A percentile compares a stretch with the other conserved stretches of the same genome.
Evolutionary conservation across 768 basidiomycete genomes (phyloP).

Genomic region (Crepidotus variabilis): DNA sequence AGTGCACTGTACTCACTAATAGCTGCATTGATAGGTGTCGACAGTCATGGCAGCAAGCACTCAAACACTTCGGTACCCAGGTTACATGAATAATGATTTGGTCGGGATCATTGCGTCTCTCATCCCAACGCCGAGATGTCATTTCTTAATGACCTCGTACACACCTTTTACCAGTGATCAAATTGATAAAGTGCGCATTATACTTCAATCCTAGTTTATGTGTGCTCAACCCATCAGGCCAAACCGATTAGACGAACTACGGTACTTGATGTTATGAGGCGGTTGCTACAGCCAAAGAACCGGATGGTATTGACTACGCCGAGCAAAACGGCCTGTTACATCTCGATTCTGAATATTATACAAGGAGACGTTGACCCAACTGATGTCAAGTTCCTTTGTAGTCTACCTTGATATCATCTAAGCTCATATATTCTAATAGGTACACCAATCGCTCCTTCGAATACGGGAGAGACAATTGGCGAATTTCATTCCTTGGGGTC

Average conservation of each 20-base stretch:
- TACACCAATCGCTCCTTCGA: conserved; percentile 94
- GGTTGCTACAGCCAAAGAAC: conserved; percentile 96
- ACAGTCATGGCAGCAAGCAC: conserved; percentile 99
- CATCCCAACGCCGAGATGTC: conserved; percentile 95
- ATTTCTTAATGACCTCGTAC: conserved; percentile 98
- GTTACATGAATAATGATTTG: conserved; percentile 99
- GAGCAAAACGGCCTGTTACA: conserved; percentile 91
- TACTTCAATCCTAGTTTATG: not conserved
- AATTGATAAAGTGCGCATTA: conserved; percentile 76
- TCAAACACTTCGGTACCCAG: conserved; percentile 93
- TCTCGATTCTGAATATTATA: conserved; percentile 97
- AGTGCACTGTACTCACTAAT: not conserved
- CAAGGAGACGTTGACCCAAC: conserved; percentile 98
- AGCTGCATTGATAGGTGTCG: conserved; percentile 57
- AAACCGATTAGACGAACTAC: conserved; percentile 96
- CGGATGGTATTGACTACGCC: conserved; percentile 96
- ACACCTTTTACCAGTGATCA: conserved; percentile 98
- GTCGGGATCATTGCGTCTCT: conserved; percentile 96
- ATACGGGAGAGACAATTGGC: conserved; percentile 96
- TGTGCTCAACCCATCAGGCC: conserved; percentile 45
- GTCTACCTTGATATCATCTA: conserved; percentile 4
- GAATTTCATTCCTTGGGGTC: conserved; percentile 99
- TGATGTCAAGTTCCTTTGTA: conserved; percentile 59
- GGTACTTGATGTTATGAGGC: conserved; percentile 97
- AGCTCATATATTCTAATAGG: conserved; percentile 42